Base-by-base conservation (phyloP, 768 basidiomycete species). In the Termitomyces sp. region DNA sequence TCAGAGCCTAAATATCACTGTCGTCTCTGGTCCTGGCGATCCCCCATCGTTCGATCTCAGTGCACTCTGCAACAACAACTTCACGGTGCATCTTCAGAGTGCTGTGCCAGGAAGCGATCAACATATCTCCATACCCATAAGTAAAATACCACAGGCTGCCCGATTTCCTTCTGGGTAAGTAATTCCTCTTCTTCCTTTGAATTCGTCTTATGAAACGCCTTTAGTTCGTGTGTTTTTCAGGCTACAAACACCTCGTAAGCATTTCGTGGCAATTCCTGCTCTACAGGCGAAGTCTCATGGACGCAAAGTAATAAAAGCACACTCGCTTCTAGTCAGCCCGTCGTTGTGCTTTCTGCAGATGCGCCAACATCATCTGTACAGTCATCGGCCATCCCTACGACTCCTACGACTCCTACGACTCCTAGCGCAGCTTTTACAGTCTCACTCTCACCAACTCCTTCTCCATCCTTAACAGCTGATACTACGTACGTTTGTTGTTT, bases 241-340 rank as follows among this genome's bases (percentile, higher is more conserved):
- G 63, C 63, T 3, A 57, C 42, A 51, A 38, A 45, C 38, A 46
- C 36, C 22, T 51, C 49, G 63, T 63, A 57, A 55, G 63, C 11
- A 22, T 16, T 15, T 15, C 28, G 20, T 52, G 28, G 4, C 32
- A 22, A 39, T 15, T 22, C 35, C 33, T 18, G 18, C 13, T 18
- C 7, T 6, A 22, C 20, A 33, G 0, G 40, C 16, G 13, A n/a
- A 1, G 8, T 38, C 35, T 54, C 36, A 48, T 22, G 6, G 12
- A 48, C 9, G 13, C 28, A 13, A 40, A 63, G 63, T 6, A 60
- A 63, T 39, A 56, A 52, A 12, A 53, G 22, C n/a, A 51, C 42
- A 13, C 50, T 63, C 35, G 54, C 55, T 38, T 53, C 55, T 28
- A 52, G 39, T 28, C 38, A n/a, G 1, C 16, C 58, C 1, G 45